These are phyloP conservation scores for Clonostachys rosea DNA, from an alignment of 2,329 filamentous ascomycete species.

Conservation along the genomic window DNA sequence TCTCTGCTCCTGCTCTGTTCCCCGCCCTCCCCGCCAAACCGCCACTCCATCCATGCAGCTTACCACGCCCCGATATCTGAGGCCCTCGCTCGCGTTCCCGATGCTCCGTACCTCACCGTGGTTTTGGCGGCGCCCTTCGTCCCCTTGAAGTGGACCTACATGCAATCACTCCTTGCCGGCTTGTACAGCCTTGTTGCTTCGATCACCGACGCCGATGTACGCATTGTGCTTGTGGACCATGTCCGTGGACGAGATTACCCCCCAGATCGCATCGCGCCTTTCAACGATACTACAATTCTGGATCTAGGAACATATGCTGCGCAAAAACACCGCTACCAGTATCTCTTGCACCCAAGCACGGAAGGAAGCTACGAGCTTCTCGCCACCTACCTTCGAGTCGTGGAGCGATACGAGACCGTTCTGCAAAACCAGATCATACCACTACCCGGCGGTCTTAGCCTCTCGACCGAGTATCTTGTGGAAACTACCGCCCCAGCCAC, in stretches of 20 bases:
- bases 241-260: conserved; percentile 24
- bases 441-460: conserved; percentile 46
- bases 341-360: conserved; percentile 66
- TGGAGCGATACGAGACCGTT: conserved; percentile 40
- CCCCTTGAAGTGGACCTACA: conserved; percentile 27
- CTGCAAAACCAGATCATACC: conserved; percentile 43
- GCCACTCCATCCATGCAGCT: conserved; percentile 47
- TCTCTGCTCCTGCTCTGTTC: conserved; percentile 61
- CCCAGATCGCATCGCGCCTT: conserved; percentile 24
- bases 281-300: conserved; percentile 40
- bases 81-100: conserved; percentile 43
- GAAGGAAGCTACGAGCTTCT: conserved; percentile 60
- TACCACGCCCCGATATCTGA: conserved; percentile 56
- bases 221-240: conserved; percentile 70
- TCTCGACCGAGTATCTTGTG: conserved; percentile 12
- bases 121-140: conserved; percentile 63
- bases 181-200: conserved; percentile 75
- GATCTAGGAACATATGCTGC: conserved; percentile 48
- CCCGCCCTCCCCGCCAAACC: conserved; percentile 51
- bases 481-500: background rate
- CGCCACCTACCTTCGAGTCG: conserved; percentile 37
- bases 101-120: conserved; percentile 29
- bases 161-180: conserved; percentile 68
- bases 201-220: conserved; percentile 64
- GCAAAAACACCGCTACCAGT: conserved; percentile 50